Conservation (phyloP, 148 eudicot species). For the Rhododendron griersonianum region DNA sequence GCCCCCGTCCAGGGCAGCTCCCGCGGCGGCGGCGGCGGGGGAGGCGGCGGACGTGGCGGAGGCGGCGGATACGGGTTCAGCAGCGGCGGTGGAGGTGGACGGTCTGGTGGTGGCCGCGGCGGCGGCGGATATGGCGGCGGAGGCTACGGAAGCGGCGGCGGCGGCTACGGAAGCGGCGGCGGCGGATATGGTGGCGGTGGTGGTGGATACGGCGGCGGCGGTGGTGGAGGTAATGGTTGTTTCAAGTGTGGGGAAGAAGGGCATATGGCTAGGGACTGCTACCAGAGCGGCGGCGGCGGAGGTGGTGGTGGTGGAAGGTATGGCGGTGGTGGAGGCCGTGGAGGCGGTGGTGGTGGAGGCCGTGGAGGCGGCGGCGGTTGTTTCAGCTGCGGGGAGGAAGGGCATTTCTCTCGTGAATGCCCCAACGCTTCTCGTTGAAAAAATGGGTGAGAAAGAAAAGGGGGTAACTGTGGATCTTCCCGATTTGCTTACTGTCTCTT, state of each 20-base stretch:
- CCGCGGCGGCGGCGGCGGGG: conserved; percentile 25
- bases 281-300: conserved; percentile 15
- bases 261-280: conserved; percentile 25
- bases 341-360: conserved; percentile 13
- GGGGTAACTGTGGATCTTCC: background rate
- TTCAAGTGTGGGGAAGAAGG: conserved; percentile 35
- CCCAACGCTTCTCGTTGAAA: conserved; percentile 22
- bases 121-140: conserved; percentile 6
- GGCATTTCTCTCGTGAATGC: conserved; percentile 48
- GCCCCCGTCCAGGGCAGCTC: conserved; percentile 25
- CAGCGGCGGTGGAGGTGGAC: conserved; percentile 14
- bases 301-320: conserved; percentile 18
- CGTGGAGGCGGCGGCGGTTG: conserved; percentile 21
- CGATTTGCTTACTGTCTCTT: background rate
- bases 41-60: conserved; percentile 7
- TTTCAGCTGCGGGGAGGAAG: conserved; percentile 35
- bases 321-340: conserved; percentile 14
- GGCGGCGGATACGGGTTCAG: conserved; percentile 15
- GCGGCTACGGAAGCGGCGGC: conserved; percentile 5
- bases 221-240: conserved; percentile 25
- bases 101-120: conserved; percentile 1
- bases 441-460: background rate
- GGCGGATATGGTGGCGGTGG: conserved; percentile 5
- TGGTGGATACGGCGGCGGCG: conserved; percentile 7
- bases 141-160: background rate